Conservation (phyloP, 2,329 filamentous ascomycete species). For the Ascochyta fabae region DNA sequence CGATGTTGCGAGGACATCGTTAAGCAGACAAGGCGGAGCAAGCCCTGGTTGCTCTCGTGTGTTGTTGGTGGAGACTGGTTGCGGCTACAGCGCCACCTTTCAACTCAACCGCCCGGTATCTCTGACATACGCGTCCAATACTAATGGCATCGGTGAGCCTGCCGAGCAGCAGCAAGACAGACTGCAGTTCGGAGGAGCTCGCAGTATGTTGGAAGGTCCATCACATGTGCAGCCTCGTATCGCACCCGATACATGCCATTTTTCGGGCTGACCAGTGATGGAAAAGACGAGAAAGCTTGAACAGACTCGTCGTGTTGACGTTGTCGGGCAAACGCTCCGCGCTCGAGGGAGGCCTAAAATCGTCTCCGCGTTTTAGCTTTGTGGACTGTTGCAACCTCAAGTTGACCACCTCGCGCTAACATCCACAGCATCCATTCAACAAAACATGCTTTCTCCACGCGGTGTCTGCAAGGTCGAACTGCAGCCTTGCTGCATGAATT, state of each 20-base stretch:
- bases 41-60: not conserved
- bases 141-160: not conserved
- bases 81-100: not conserved
- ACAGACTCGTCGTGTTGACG: not conserved
- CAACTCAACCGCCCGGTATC: not conserved
- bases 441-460: not conserved
- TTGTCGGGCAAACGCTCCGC: constrained; percentile 4
- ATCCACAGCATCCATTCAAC: constrained; percentile 7
- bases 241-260: not conserved
- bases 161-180: not conserved
- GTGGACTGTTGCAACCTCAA: constrained; percentile 1
- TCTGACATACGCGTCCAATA: not conserved
- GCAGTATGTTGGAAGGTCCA: not conserved
- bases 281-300: constrained; percentile 1
- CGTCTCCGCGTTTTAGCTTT: constrained; percentile 6
- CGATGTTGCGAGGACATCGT: not conserved
- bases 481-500: not conserved
- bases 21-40: not conserved
- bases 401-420: constrained; percentile 2
- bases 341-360: not conserved
- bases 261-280: not conserved
- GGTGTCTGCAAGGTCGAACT: not conserved
- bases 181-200: constrained; percentile 7
- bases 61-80: not conserved
- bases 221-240: constrained; percentile 5